Base-by-base conservation (phyloP, 2,329 filamentous ascomycete species). In the Nemania bipapillata region DNA sequence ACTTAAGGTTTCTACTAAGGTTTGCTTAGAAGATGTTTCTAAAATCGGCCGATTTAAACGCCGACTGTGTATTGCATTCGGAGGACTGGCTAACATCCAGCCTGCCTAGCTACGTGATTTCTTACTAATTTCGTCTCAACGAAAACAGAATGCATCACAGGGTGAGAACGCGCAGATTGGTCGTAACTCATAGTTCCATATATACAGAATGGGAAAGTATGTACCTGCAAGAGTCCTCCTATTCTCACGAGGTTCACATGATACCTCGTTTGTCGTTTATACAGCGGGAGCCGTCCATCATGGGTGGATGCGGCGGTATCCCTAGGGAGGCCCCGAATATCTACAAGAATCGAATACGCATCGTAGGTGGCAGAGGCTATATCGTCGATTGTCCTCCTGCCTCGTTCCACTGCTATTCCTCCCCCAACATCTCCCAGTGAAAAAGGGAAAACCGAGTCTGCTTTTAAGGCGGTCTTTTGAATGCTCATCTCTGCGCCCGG, bases 321-420 rank as follows among this genome's bases (percentile, higher is more conserved):
- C 9, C 42, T 47, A 50, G 45, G 49, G 42, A 56, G 37, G 59
- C n/a, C n/a, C 30, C 40, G 42, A 68, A 63, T 61, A 63, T 70
- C 22, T 69, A 69, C 66, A 70, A 69, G 66, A 69, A 70, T 69
- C 30, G 56, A 69, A 69, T 70, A 63, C 58, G 62, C 47, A 58
- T 53, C 61, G 47, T 57, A 61, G 37, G 17, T 20, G 12, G 37
- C 24, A n/a, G 28, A 22, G 12, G 7, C 15, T 15, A 7, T 30
- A 30, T 24, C n/a, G 6, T 56, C 24, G 26, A 32, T 53, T 17
- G 20, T 5, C 55, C 40, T 58, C 26, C 42, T 22, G 24, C n/a
- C n/a, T n/a, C n/a, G n/a, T 47, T 52, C 30, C 52, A 28, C 9
- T 37, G 26, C n/a, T 35, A 54, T 47, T 49, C 52, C 53, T 42